Evolutionary conservation across 208 protist species (phyloP), one percentile per base, ranked within the genome.

Genomic region (Leishmania arabica): DNA sequence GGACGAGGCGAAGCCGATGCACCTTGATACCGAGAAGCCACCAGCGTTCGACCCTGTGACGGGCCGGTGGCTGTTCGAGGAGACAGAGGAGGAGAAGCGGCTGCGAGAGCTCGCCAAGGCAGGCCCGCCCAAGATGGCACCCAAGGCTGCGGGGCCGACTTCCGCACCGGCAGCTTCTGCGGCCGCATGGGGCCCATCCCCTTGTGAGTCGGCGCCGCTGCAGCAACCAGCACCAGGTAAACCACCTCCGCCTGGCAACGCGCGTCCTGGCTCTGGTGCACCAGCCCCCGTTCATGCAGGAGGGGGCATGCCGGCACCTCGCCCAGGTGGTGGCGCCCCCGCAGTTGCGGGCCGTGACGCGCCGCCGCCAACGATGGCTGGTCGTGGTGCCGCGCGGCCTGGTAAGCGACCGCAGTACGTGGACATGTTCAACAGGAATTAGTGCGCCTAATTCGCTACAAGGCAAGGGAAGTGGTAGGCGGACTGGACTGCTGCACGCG

Each of bases 1-100:
- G 31, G 86, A 95, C n/a, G 90, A 93, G 81, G 86, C 89, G 56
- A 97, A 96, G 79, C 86, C 88, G 69, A 97, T 97, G 95, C 96
- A 96, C 73, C 85, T 97, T 51, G 88, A 97, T 86, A 96, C 93
- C 17, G 92, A 88, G 68, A 91, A 91, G 77, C 86, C 90, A 31
- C 95, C 95, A 6, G 83, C 87, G 72, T 97, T 93, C 81, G 93
- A 97, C 79, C 86, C 90, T 4, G 86, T 84, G 24, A 95, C 90
- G 0, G 92, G 92, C 34, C 89, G 92, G 15, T 97, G 93, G 87
- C 79, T 95, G 74, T 96, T 97, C 86, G 85, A 86, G 51, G 84
- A 96, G 84, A 94, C 91, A 37, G 92, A 95, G 69, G 95, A 96
- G 82, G 93, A 97, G 80, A 94, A 92, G 84, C 89, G 89, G 78